A percentile compares a stretch with the other conserved stretches of the same genome.
phyloP scores from a whole-genome alignment of 73 alveolate genomes.

The Paramecium primaurelia region DNA sequence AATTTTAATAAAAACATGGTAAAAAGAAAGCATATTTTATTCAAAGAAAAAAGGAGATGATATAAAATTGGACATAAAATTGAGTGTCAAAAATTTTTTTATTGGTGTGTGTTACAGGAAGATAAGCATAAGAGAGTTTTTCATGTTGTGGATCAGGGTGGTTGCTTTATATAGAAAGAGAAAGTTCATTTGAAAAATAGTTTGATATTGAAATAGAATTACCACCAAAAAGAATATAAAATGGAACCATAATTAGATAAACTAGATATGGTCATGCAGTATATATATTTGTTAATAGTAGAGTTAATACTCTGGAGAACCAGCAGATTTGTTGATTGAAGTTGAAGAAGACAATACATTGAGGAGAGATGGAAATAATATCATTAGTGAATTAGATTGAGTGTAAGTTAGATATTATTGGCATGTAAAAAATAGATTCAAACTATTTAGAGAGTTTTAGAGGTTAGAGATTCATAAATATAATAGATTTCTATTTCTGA shows the following conservation, averaged over 20 bases:
- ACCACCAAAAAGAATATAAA: background rate
- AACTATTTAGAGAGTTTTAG: conserved; percentile 14
- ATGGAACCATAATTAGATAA: conserved; percentile 4
- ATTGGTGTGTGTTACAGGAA: background rate
- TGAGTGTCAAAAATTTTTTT: background rate
- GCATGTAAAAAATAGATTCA: background rate
- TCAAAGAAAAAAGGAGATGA: background rate
- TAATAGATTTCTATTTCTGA: background rate
- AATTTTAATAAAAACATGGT: background rate
- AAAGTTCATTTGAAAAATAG: background rate
- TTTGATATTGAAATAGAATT: background rate
- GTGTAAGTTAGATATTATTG: background rate
- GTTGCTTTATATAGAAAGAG: conserved; percentile 10
- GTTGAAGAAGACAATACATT: background rate
- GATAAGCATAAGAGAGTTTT: background rate
- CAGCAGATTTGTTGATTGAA: background rate
- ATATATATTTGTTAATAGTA: background rate
- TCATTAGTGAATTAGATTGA: conserved; percentile 6
- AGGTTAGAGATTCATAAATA: background rate
- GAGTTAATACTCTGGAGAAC: background rate
- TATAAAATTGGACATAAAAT: background rate
- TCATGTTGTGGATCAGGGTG: conserved; percentile 44
- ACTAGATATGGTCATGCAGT: conserved; percentile 9
- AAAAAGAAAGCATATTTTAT: background rate
- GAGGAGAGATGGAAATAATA: conserved; percentile 28